These are phyloP conservation scores for Gynochthodes officinalis DNA, from an alignment of 257 asterid species.

Conservation along the genomic window DNA sequence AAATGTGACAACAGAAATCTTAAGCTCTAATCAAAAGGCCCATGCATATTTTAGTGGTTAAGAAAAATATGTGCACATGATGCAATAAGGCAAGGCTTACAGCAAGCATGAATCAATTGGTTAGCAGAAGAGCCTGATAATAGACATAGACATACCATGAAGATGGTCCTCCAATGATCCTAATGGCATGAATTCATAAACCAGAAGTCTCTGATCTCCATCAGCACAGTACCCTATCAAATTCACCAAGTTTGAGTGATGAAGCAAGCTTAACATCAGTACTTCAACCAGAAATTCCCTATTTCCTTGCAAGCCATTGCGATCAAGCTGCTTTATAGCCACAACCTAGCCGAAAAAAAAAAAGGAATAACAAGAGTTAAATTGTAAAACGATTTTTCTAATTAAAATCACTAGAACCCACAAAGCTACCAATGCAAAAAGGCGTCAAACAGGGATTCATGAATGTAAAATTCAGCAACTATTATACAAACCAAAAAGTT, in stretches of 20 bases:
- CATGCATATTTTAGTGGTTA: background rate
- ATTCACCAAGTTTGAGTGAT: constrained; percentile 75
- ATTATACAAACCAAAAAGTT: background rate
- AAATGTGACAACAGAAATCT: background rate
- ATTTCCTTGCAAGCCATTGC: constrained; percentile 80
- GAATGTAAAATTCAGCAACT: background rate
- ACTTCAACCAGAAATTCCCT: constrained; percentile 85
- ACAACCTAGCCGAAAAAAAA: constrained; percentile 42
- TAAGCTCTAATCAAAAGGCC: background rate
- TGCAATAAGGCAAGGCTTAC: constrained; percentile 1
- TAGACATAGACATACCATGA: constrained; percentile 41
- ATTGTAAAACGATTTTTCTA: background rate
- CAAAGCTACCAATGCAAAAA: background rate
- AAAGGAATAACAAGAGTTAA: background rate
- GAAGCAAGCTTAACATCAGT: constrained; percentile 74
- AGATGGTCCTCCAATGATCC: constrained; percentile 86
- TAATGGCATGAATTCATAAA: constrained; percentile 78
- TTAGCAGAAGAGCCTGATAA: background rate
- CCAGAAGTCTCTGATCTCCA: constrained; percentile 85
- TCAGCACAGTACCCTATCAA: constrained; percentile 86
- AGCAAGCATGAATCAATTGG: background rate
- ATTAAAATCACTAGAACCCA: background rate
- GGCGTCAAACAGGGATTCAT: background rate
- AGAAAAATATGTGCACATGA: background rate
- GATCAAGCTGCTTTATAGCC: constrained; percentile 81